Evolutionary conservation across 2,329 filamentous ascomycete genomes (phyloP).

Genomic region (Xylariaceae sp.): DNA sequence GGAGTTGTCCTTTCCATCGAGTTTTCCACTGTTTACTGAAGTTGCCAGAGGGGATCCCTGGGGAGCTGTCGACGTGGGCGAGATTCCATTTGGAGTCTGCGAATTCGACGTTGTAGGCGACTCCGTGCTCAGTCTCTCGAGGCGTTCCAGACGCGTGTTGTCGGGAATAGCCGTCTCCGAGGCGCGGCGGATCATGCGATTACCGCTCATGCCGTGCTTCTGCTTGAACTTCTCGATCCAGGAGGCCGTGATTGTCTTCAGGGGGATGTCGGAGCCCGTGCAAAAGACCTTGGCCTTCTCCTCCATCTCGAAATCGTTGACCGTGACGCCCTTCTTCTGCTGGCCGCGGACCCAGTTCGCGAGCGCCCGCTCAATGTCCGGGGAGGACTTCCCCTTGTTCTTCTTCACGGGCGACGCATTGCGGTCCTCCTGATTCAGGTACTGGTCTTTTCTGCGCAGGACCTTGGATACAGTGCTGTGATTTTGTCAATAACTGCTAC

Average conservation of each 20-base stretch:
- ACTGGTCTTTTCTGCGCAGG: slow-evolving; percentile 88
- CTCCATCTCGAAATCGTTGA: slow-evolving; percentile 76
- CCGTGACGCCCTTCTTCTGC: slow-evolving; percentile 65
- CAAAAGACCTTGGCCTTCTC: slow-evolving; percentile 80
- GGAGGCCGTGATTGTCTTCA: slow-evolving; percentile 64
- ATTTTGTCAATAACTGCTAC: slow-evolving; percentile 27
- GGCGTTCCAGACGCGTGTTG: slow-evolving; percentile 52
- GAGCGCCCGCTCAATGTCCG: slow-evolving; percentile 87
- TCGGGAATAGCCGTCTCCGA: slow-evolving; percentile 69
- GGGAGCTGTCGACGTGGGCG: slow-evolving; percentile 65
- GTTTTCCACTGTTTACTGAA: slow-evolving; percentile 59
- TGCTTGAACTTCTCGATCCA: slow-evolving; percentile 97
- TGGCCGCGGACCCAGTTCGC: slow-evolving; percentile 82
- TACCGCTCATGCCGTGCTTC: slow-evolving; percentile 61
- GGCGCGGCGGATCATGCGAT: slow-evolving; percentile 50
- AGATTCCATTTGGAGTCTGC: slow-evolving; percentile 61
- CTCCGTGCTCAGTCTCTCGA: slow-evolving; percentile 48
- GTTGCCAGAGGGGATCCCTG: slow-evolving; percentile 62
- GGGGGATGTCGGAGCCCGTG: slow-evolving; percentile 64
- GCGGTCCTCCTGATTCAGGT: slow-evolving; percentile 75
- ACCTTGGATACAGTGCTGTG: slow-evolving; percentile 97
- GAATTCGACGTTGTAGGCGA: slow-evolving; percentile 51
- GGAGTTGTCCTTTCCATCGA: slow-evolving; percentile 60
- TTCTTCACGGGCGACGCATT: slow-evolving; percentile 76
- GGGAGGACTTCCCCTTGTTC: slow-evolving; percentile 71